A percentile compares a stretch with the other conserved stretches of the same genome.
phyloP scores from a whole-genome alignment of 1,284 basidiomycete genomes.

The Entoloma clypeatum region DNA sequence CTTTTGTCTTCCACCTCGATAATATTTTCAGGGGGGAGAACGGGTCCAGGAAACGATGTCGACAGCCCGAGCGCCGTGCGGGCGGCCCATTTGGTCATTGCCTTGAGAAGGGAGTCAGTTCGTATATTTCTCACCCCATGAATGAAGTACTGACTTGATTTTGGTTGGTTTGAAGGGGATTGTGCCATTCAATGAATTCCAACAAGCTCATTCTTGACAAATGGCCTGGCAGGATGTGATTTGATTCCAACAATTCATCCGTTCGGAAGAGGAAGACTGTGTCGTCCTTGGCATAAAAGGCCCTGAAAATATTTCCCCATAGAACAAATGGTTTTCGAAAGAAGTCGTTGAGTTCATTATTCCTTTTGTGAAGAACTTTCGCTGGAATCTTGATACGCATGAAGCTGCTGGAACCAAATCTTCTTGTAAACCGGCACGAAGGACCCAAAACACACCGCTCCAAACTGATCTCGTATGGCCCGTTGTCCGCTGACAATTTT shows the following conservation, averaged over 20 bases:
- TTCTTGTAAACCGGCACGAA: conserved; percentile 38
- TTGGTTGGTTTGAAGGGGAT: conserved; percentile 23
- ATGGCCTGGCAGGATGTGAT: conserved; percentile 5
- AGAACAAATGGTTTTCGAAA: conserved; percentile 36
- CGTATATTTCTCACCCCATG: conserved; percentile 1
- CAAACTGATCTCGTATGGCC: conserved; percentile 27
- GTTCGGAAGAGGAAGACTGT: conserved; percentile 36
- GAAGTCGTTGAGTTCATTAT: conserved; percentile 25
- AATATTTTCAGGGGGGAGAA: conserved; percentile 26
- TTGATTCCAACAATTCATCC: conserved; percentile 25
- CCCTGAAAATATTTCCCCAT: conserved; percentile 33
- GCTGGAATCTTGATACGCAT: conserved; percentile 31
- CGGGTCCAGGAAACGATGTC: conserved; percentile 35
- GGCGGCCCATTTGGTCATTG: conserved; percentile 50
- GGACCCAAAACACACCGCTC: conserved; percentile 34
- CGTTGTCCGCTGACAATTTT: conserved; percentile 20
- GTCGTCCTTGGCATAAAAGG: conserved; percentile 38
- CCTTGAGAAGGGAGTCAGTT: conserved; percentile 28
- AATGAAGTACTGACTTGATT: conserved; percentile 27
- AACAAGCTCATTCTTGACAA: conserved; percentile 18
- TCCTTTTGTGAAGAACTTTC: conserved; percentile 18
- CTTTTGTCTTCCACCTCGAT: conserved; percentile 35
- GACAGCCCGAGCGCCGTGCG: conserved; percentile 43
- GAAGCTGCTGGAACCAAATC: conserved; percentile 38
- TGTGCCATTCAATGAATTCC: conserved; percentile 28